Evolutionary conservation across 2,329 filamentous ascomycete genomes (phyloP).

Genomic region (Ceratocystis harringtonii): DNA sequence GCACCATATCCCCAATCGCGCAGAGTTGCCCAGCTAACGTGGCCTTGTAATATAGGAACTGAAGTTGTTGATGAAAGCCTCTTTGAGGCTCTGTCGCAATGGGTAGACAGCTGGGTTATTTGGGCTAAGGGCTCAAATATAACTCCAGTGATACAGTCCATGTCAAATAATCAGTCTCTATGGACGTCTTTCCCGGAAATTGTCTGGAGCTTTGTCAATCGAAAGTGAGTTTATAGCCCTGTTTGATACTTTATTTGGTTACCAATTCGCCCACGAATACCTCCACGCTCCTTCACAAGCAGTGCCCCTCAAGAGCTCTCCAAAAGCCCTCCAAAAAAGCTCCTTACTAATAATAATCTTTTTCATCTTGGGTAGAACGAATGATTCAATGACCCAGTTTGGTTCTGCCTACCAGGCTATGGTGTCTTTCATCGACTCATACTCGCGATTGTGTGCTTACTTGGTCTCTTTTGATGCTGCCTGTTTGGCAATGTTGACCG

Average conservation of each 20-base stretch:
- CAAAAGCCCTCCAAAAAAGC: not conserved
- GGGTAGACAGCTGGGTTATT: constrained; percentile 35
- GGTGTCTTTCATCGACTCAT: constrained; percentile 26
- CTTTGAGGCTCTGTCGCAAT: constrained; percentile 32
- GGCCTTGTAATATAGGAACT: constrained; percentile 26
- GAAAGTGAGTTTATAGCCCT: constrained; percentile 7
- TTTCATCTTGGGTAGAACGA: not conserved
- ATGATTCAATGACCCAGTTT: not conserved
- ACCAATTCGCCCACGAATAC: not conserved
- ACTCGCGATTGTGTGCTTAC: constrained; percentile 36
- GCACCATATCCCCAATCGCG: constrained; percentile 17
- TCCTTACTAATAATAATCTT: not conserved
- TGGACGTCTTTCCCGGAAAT: constrained; percentile 40
- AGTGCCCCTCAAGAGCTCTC: not conserved
- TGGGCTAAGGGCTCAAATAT: constrained; percentile 27
- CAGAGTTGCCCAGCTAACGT: not conserved
- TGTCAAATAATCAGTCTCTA: constrained; percentile 31
- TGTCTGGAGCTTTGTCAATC: constrained; percentile 27
- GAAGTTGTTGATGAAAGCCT: constrained; percentile 29
- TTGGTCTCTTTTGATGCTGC: constrained; percentile 36
- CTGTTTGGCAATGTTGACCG: not conserved
- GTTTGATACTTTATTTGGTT: not conserved
- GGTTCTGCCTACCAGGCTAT: constrained; percentile 16
- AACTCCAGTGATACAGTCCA: constrained; percentile 29
- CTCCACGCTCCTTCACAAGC: too few relatives aligned